Conservation (phyloP, 1,284 basidiomycete species). For the Ustilago tritici region DNA sequence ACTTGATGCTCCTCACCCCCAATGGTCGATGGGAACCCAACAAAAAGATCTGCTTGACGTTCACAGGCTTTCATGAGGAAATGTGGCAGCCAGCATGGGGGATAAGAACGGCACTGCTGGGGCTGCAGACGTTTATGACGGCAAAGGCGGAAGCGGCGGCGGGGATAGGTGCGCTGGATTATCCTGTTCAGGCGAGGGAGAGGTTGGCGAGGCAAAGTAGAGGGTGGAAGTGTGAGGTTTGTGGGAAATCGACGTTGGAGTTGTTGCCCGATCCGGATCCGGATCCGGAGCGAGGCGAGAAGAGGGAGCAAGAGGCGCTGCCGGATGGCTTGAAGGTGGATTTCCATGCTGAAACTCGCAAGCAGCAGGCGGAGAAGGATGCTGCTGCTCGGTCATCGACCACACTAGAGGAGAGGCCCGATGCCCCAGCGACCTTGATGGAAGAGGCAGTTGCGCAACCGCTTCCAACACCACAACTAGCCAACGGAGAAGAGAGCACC, state of each 20-base stretch:
- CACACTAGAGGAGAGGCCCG: no score
- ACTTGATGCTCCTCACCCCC: slow-evolving; percentile 92
- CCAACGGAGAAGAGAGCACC: not conserved
- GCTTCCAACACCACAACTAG: not conserved
- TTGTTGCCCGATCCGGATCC: slow-evolving; percentile 42
- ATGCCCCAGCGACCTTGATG: not conserved
- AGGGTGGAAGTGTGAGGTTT: slow-evolving; percentile 51
- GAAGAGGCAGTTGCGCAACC: not conserved
- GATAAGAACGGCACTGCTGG: slow-evolving; percentile 82
- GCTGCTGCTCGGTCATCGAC: not conserved
- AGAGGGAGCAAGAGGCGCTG: slow-evolving; percentile 12
- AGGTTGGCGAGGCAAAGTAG: slow-evolving; percentile 70
- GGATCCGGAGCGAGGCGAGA: slow-evolving; percentile 4
- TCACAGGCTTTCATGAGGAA: slow-evolving; percentile 73
- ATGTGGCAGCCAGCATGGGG: slow-evolving; percentile 98
- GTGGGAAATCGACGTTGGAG: slow-evolving; percentile 39
- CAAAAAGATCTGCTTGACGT: slow-evolving; percentile 79
- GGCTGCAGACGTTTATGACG: slow-evolving; percentile 69
- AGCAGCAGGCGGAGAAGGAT: not conserved
- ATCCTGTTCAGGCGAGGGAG: slow-evolving; percentile 87
- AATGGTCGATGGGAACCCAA: slow-evolving; percentile 95
- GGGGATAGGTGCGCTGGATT: slow-evolving; percentile 90
- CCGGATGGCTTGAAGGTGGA: slow-evolving; percentile 41
- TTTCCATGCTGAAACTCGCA: slow-evolving; percentile 21
- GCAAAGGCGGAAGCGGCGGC: slow-evolving; percentile 78